These are phyloP conservation scores for Tephrocybe sp. DNA, from an alignment of 768 basidiomycete species.

Conservation along the genomic window DNA sequence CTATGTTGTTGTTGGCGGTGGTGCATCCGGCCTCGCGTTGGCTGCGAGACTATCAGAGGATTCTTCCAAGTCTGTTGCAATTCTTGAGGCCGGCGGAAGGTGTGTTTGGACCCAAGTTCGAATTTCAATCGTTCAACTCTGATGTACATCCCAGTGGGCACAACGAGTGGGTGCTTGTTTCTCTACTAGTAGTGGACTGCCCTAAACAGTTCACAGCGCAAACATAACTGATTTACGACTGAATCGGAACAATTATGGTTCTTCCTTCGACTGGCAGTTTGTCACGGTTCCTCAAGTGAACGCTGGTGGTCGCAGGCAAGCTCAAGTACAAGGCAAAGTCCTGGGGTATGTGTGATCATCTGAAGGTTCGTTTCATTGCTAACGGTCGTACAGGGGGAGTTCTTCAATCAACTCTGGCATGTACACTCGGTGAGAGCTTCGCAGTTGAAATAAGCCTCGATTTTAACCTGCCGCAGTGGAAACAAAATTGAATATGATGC, in stretches of 20 bases:
- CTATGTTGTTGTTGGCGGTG: slow-evolving; percentile 13
- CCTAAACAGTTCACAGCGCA: not conserved
- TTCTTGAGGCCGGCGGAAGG: slow-evolving; percentile 13
- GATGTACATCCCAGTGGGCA: slow-evolving; percentile 1
- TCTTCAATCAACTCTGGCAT: slow-evolving; percentile 17
- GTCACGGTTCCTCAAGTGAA: slow-evolving; percentile 12
- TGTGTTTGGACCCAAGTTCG: not conserved
- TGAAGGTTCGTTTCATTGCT: not conserved
- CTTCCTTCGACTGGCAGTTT: slow-evolving; percentile 14
- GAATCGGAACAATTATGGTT: slow-evolving; percentile 10
- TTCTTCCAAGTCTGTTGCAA: slow-evolving; percentile 8
- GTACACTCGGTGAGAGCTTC: slow-evolving; percentile 10
- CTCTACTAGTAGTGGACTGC: not conserved
- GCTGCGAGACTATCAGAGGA: slow-evolving; percentile 13
- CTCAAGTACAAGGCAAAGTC: slow-evolving; percentile 14
- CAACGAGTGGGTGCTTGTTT: slow-evolving; percentile 7
- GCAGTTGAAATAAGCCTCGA: not conserved
- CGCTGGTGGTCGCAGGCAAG: slow-evolving; percentile 9
- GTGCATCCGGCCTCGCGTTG: slow-evolving; percentile 9
- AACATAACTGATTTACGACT: slow-evolving; percentile 14
- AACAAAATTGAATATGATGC: slow-evolving; percentile 17
- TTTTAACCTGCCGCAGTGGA: not conserved
- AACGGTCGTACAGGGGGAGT: slow-evolving; percentile 2
- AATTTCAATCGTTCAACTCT: too few relatives aligned
- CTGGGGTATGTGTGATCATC: slow-evolving; percentile 9